Evolutionary conservation across 164 flowering plant species (phyloP), one percentile per base, ranked within the genome.

Genomic region (Annona cherimola): DNA sequence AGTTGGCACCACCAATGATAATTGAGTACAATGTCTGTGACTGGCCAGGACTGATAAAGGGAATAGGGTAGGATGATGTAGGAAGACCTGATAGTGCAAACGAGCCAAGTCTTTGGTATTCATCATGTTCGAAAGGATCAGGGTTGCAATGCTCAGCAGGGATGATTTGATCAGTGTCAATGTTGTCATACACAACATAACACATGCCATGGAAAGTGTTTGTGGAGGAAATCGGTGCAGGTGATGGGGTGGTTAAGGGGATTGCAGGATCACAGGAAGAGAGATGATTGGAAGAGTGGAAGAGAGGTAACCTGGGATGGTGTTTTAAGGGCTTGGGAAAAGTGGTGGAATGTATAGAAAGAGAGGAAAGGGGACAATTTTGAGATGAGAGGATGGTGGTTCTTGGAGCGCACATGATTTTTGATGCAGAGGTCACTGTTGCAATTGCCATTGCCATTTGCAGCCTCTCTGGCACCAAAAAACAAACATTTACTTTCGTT

Each of bases 101-200:
- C 35, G 97, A 90, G 0, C 99, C 99, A 50, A 94, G 93, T 74
- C 91, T 94, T 60, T 84, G 78, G 87, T 94, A 94, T 77, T 94
- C 98, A 55, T 85, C 91, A 3, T 97, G 97, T 6, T 91, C 90
- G 26, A 97, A 94, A 3, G 99, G 99, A 71, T 92, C 97, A 6
- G 92, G 86, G 65, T 98, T 94, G 19, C 90, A 88, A 84, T 91
- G 85, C 81, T 94, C 99, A 9, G 99, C 96, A 45, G 99, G 97
- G 83, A 94, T 94, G 79, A 94, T 94, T 79, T 92, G 99, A 74
- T 94, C 99, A 4, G 99, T 92, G 84, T 94, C 99, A 74, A 94
- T 90, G 84, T 94, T 94, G 77, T 94, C 97, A 45, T 87, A 86
- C 71, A 94, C 82, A 45, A 94, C 99, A 72, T 88, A 94, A 86